Percentiles rank a stretch among this genome's conserved stretches.
Evolutionary conservation across 108 stramenopile species (phyloP).

Genomic region (Cyclostephanos tholiformis): DNA sequence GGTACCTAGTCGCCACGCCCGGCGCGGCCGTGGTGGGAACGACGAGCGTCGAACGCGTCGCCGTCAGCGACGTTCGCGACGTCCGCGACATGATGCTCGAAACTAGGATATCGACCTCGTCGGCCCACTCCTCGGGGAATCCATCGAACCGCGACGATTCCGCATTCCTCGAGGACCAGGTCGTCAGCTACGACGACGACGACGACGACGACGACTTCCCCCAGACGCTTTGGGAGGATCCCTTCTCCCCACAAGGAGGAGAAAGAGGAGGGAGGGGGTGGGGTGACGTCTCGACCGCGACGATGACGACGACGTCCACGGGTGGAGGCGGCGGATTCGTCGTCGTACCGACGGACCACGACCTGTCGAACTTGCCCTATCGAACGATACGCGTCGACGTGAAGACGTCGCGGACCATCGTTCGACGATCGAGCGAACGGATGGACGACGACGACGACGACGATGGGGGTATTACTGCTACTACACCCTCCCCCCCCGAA

Average conservation of each 20-base stretch:
- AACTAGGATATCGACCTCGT: constrained; percentile 25
- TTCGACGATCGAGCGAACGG: constrained; percentile 6
- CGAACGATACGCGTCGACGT: constrained; percentile 39
- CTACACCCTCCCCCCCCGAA: neutral
- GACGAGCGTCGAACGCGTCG: neutral
- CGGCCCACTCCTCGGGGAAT: constrained; percentile 2
- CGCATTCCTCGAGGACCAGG: neutral
- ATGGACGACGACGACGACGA: constrained; percentile 10
- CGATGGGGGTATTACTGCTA: too few species aligned
- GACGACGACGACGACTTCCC: constrained; percentile 27
- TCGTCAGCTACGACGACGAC: constrained; percentile 20
- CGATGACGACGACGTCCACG: constrained; percentile 12
- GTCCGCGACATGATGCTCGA: constrained; percentile 25
- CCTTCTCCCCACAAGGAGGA: constrained; percentile 36
- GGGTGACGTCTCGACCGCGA: constrained; percentile 11
- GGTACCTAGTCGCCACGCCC: constrained; percentile 45
- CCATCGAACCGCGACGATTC: neutral
- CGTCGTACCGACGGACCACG: constrained; percentile 2
- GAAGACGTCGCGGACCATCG: constrained; percentile 4
- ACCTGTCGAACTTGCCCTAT: constrained; percentile 34
- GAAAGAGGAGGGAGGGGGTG: neutral
- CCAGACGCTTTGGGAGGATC: constrained; percentile 83
- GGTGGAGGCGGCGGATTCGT: neutral
- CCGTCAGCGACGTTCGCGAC: neutral
- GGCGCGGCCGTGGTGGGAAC: constrained; percentile 27